Base-by-base conservation (phyloP, 2,329 filamentous ascomycete genomes). In the Thelonectria rubi region DNA sequence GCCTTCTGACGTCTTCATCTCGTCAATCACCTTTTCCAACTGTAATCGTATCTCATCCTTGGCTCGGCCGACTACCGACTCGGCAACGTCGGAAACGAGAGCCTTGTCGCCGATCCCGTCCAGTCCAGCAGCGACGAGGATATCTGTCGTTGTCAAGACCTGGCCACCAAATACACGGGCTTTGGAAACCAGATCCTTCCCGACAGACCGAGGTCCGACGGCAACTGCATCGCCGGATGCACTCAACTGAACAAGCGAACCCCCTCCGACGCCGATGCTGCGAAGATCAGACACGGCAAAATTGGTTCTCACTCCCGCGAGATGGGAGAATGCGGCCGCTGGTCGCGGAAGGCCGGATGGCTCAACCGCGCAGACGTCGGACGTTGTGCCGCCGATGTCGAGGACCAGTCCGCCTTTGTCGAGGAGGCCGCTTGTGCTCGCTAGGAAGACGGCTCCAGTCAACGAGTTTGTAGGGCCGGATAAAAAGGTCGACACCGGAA, bases 381-480 rank as follows among this genome's bases (percentile, higher is more conserved):
- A 48, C 2, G 62, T 64, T 3, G 62, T 64, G 1, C 62, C 62
- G n/a, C 62, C 62, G 39, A 64, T 55, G 18, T 64, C 62, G 20
- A 62, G 49, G 14, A 62, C 62, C 0, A 64, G 32, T 2, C 50
- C 55, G 2, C 53, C 42, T 30, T 57, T 34, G 3, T 24, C 46
- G 8, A 62, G 59, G 17, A 20, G 43, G 3, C 39, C 55, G 2
- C 50, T 24, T 8, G 39, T 49, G 8, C 52, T 43, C 17, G 59
- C 54, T 7, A 62, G 59, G 5, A 62, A 62, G 1, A 58, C 59
- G 5, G 86, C 86, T 1, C 86, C 86, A 26, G 82, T 81, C 75
- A 87, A 84, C 54, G 82, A 86, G 66, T 89, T 89, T 0, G 87
- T 88, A 3, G 86, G 84, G 0, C 86, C 86, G 32, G 82, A 85